phyloP scores from a whole-genome alignment of 192 early-diverging fungal species.

The Coemansia sp. region DNA sequence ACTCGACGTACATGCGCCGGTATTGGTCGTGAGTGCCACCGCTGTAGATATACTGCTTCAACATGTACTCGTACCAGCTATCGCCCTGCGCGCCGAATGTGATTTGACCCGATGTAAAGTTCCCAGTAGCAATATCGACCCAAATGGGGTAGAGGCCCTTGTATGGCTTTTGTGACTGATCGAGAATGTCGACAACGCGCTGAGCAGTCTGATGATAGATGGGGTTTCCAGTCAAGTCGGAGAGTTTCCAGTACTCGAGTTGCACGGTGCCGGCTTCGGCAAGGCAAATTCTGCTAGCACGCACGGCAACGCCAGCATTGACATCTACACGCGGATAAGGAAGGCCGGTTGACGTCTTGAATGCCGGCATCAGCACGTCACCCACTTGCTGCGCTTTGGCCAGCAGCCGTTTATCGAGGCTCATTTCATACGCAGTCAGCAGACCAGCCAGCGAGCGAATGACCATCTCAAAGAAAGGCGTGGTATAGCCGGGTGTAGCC shows the following conservation, averaged over 20 bases:
- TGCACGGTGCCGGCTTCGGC: constrained; percentile 77
- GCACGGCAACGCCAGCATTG: constrained; percentile 27
- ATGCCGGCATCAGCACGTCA: constrained; percentile 67
- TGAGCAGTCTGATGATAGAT: constrained; percentile 62
- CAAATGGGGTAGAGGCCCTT: constrained; percentile 62
- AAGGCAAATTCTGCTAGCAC: constrained; percentile 32
- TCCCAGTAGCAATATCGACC: constrained; percentile 43
- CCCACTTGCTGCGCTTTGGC: constrained; percentile 70
- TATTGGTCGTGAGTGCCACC: constrained; percentile 39
- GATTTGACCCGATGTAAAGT: constrained; percentile 36
- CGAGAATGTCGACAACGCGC: constrained; percentile 56
- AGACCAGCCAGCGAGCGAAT: constrained; percentile 83
- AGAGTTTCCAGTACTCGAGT: constrained; percentile 80
- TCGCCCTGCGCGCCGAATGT: constrained; percentile 53
- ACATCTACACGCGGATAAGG: constrained; percentile 66
- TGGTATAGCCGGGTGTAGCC: constrained; percentile 33
- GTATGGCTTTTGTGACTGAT: constrained; percentile 39
- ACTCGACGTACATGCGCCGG: constrained; percentile 53
- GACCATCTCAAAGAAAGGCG: constrained; percentile 81
- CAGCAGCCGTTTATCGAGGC: constrained; percentile 65
- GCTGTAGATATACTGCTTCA: constrained; percentile 53
- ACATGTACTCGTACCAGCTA: constrained; percentile 57
- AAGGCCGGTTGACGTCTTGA: constrained; percentile 71
- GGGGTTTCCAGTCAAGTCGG: constrained; percentile 71
- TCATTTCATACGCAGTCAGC: constrained; percentile 81